A percentile compares a stretch with the other conserved stretches of the same genome.
Conservation (phyloP, 495 filamentous ascomycete species). For the Aspergillus homomorphus region DNA sequence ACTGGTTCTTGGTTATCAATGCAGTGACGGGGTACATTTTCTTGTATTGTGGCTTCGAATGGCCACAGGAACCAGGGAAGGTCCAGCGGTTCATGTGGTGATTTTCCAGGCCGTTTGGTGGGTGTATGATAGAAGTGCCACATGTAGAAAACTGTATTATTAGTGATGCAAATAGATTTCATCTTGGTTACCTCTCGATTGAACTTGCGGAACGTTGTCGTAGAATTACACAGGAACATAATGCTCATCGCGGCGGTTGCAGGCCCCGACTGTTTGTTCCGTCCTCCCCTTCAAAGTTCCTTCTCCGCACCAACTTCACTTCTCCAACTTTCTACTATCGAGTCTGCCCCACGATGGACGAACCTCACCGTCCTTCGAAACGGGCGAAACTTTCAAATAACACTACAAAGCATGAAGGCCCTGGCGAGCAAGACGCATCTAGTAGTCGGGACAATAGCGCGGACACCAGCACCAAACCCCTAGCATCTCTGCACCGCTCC, state of each 20-base stretch:
- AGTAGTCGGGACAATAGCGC: neutral
- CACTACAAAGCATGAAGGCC: neutral
- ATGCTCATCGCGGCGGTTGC: no score
- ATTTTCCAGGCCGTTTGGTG: conserved; percentile 3
- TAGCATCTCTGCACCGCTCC: conserved; percentile 34
- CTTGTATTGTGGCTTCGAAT: conserved; percentile 72
- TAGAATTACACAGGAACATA: no score
- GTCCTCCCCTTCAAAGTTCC: neutral
- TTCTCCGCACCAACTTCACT: neutral
- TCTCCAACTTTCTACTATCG: neutral
- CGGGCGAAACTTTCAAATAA: conserved; percentile 9
- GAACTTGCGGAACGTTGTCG: no score
- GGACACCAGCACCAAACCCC: conserved; percentile 4
- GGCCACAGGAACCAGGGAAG: conserved; percentile 73
- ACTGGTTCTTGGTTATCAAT: conserved; percentile 75
- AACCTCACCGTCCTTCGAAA: conserved; percentile 18
- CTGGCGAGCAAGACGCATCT: neutral
- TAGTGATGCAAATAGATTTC: conserved; percentile 4
- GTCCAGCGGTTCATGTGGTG: conserved; percentile 95
- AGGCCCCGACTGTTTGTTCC: neutral
- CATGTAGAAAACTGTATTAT: conserved; percentile 11
- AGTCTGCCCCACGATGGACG: conserved; percentile 13
- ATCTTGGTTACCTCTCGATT: no score
- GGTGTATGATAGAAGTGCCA: neutral
- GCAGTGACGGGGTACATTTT: conserved; percentile 76